Base-by-base conservation (phyloP, 345 rosid genomes). In the Fremontodendron californicum region DNA sequence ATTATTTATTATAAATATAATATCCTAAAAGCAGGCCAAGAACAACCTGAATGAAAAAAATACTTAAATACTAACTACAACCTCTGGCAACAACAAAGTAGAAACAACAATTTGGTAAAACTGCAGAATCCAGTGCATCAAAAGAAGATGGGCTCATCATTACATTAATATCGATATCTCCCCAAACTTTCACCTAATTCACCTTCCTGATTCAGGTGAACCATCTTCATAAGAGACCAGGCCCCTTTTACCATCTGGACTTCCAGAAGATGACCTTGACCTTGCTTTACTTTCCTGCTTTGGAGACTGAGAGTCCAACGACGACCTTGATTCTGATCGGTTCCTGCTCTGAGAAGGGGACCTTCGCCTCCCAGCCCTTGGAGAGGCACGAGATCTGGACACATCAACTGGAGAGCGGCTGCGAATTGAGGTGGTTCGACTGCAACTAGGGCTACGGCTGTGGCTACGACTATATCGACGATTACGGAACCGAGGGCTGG, bases 161-260 rank as follows among this genome's bases (percentile, higher is more conserved):
- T 25, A 13, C n/a, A 29, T 39, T 61, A 60, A 29, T 27, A 60
- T 19, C 64, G 12, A 61, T 1, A 61, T 61, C 39, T 61, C 39
- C 65, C 9, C 9, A 61, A 61, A 13, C 10, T 9, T 8, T 21
- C 3, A 2, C n/a, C 31, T 13, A 5, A 13, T 13, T 73, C 62
- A 73, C 61, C 51, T 35, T 13, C 83, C 82, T 1, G 89, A 86
- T 48, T 84, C 92, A 4, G 90, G 93, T 27, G 95, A 88, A 61
- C 86, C 88, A 78, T 89, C 91, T 0, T 87, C 98, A 73, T 93
- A 95, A n/a, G n/a, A n/a, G n/a, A n/a, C n/a, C n/a, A n/a, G n/a
- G n/a, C n/a, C n/a, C n/a, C n/a, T n/a, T n/a, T n/a, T n/a, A n/a
- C n/a, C n/a, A n/a, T n/a, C n/a, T n/a, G n/a, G n/a, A n/a, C n/a